These are phyloP conservation scores for Arabidopsis hybrid DNA, from an alignment of 441 rosid species.

Conservation along the genomic window DNA sequence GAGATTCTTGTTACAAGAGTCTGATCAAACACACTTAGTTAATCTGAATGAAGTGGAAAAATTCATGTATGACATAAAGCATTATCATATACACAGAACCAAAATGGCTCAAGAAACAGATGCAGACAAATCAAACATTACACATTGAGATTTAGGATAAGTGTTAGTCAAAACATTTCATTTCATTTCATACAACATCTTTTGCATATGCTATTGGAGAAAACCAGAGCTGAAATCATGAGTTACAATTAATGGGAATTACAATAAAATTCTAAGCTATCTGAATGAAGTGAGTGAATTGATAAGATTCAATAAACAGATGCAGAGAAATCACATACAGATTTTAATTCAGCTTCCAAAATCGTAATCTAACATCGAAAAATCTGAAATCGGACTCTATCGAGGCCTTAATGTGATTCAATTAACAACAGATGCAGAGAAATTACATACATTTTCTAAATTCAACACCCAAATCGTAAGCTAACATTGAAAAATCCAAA, in stretches of 20 bases:
- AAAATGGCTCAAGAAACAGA: neutral
- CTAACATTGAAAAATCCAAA: neutral
- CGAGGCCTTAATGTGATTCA: neutral
- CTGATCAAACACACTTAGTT: neutral
- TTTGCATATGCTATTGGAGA: neutral
- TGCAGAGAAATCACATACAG: neutral
- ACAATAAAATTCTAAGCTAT: neutral
- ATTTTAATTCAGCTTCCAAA: no score
- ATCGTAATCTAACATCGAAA: no score
- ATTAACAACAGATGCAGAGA: neutral
- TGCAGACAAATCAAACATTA: constrained; percentile 7
- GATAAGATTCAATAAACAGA: neutral
- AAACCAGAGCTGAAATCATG: constrained; percentile 15
- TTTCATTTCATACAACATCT: neutral
- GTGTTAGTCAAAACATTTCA: neutral
- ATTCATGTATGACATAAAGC: neutral
- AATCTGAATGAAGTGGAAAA: neutral
- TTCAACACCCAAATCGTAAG: neutral
- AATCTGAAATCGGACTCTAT: no score
- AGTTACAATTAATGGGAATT: neutral
- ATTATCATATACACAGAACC: neutral
- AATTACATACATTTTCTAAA: constrained; percentile 1
- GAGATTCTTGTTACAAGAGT: neutral
- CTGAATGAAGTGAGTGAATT: neutral
- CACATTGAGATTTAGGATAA: neutral